A percentile compares a stretch with the other conserved stretches of the same genome.
These are phyloP conservation scores for Cetraspora pellucida DNA, from an alignment of 192 early-diverging fungal genomes.

Conservation along the genomic window DNA sequence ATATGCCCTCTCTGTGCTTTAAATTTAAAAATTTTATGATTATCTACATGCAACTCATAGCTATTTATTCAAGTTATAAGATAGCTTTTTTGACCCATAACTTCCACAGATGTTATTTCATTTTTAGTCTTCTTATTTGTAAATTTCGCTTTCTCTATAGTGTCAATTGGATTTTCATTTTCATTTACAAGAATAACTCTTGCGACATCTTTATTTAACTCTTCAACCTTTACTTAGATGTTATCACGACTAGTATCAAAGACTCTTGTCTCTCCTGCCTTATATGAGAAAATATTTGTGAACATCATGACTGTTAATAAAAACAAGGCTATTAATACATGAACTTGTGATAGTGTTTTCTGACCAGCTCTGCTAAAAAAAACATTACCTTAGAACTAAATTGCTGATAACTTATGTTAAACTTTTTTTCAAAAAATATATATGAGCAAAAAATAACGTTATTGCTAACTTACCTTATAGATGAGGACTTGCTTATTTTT, in stretches of 20 bases:
- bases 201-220: not conserved
- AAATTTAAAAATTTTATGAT: not conserved
- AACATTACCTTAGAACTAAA: too few relatives aligned
- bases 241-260: not conserved
- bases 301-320: not conserved
- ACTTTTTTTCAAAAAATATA: too few relatives aligned
- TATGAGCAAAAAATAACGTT: too few relatives aligned
- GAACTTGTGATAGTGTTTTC: too few relatives aligned
- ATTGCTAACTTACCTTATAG: too few relatives aligned
- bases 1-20: not conserved
- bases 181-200: constrained; percentile 2
- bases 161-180: not conserved
- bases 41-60: not conserved
- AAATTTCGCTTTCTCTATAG: not conserved
- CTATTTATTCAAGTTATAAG: not conserved
- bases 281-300: not conserved
- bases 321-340: not conserved
- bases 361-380: too few relatives aligned
- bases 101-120: not conserved
- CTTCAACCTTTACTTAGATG: constrained; percentile 3
- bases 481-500: too few relatives aligned
- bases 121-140: not conserved
- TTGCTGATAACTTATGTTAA: too few relatives aligned
- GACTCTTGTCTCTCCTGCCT: not conserved
- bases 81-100: not conserved